A percentile compares a stretch with the other conserved stretches of the same genome.
These are phyloP conservation scores for Orbilia ellipsospora DNA, from an alignment of 2,329 filamentous ascomycete species.

Conservation along the genomic window DNA sequence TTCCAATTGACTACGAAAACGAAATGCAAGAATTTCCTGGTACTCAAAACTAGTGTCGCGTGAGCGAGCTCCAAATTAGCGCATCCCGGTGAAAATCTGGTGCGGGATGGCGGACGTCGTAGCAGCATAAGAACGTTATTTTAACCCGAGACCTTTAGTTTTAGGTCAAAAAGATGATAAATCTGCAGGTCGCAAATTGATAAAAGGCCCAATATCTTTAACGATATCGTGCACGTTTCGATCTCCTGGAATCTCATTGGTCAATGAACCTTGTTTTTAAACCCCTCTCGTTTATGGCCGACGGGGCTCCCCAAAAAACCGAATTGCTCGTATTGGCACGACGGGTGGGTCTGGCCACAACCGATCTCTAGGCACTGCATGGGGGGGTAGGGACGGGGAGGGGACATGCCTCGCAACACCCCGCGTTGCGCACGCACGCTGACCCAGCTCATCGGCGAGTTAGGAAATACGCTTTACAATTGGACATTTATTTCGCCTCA, in stretches of 20 bases:
- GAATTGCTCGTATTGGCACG: too few relatives aligned
- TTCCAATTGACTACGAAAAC: conserved; percentile 18
- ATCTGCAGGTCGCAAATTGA: conserved; percentile 34
- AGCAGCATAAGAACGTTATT: conserved; percentile 37
- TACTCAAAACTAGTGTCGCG: conserved; percentile 30
- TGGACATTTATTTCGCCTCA: conserved; percentile 14
- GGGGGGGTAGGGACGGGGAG: too few relatives aligned
- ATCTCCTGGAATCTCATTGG: conserved; percentile 25
- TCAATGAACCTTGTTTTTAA: conserved; percentile 2
- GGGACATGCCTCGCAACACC: too few relatives aligned
- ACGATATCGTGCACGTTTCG: conserved; percentile 36
- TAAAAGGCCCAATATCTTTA: conserved; percentile 34
- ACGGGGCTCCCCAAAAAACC: too few relatives aligned
- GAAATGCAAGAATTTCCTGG: conserved; percentile 12
- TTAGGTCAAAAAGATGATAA: not conserved
- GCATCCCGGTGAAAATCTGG: conserved; percentile 14
- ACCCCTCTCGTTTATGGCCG: conserved; percentile 14
- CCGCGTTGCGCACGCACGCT: too few relatives aligned
- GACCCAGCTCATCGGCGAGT: too few relatives aligned
- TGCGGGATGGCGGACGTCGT: conserved; percentile 16
- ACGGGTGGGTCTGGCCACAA: too few relatives aligned
- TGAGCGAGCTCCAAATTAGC: conserved; percentile 42
- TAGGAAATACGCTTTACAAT: conserved; percentile 3
- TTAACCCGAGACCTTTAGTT: conserved; percentile 5
- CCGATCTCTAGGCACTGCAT: too few relatives aligned